Evolutionary conservation across 164 flowering plant genomes (phyloP), one percentile per base, ranked within the genome.

Genomic region (Cinnamomum micranthum): DNA sequence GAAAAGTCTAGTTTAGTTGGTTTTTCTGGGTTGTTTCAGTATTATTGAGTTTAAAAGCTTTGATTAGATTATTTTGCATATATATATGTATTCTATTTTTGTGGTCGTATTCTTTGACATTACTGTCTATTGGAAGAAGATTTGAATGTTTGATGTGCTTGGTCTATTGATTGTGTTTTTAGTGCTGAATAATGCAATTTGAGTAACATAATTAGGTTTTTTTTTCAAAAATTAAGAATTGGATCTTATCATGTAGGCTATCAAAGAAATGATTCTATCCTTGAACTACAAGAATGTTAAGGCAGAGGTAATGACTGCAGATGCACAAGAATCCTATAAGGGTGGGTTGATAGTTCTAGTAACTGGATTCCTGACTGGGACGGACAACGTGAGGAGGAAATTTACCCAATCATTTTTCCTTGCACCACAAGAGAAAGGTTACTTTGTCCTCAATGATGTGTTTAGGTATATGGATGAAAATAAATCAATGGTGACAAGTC

Each of bases 361-460:
- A n/a, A 92, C 93, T 74, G 97, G 97, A 52, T 83, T 80, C 77
- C 79, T 89, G 73, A 89, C 87, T 71, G 87, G 89, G 69, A 85
- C 80, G 78, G 92, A 91, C 79, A 79, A 79, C 51, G 59, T 82
- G 80, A 81, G 76, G 73, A 89, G 82, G 82, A 87, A 82, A 69
- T 91, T 92, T 76, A 77, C 86, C 2, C 97, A 92, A 74, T 86
- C 28, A 4, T 92, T 92, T 75, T 92, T 91, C 68, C 90, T 92
- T 20, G 97, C 97, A 47, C 97, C 95, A 60, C 95, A 92, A 74
- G 91, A 89, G 75, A 83, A 81, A 74, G 95, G 92, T 6, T 89
- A 85, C 77, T 90, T 79, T 83, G 94, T 90, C 66, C 70, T 86
- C n/a, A 92, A 91, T 83, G 97, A 92, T 81, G 83, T 91, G 33